Percentiles rank a stretch among this genome's conserved stretches.
These are phyloP conservation scores for Linanthus parryae DNA, from an alignment of 148 eudicot genomes.

Conservation along the genomic window DNA sequence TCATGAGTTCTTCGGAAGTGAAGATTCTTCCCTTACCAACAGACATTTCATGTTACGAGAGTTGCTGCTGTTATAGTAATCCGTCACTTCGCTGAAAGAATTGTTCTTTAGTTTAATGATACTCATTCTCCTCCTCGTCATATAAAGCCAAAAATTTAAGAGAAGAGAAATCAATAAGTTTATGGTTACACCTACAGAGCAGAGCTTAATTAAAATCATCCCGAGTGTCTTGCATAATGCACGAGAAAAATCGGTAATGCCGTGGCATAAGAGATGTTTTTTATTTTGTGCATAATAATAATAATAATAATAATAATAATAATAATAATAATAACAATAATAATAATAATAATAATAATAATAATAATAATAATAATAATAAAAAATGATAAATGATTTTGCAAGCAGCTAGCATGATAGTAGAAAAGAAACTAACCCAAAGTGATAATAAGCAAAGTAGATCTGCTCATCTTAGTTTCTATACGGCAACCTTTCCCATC, in stretches of 20 bases:
- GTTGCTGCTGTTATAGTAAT: neutral
- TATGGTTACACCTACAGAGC: conserved; percentile 7
- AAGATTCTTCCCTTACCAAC: conserved; percentile 13
- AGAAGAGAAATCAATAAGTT: neutral
- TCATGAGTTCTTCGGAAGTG: conserved; percentile 13
- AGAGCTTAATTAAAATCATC: too few species aligned
- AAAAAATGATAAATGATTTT: too few species aligned
- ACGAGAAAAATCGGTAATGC: neutral
- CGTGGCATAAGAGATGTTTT: too few species aligned
- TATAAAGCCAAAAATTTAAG: conserved; percentile 1
- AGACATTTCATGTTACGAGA: conserved; percentile 2
- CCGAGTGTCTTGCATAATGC: too few species aligned
- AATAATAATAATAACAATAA: too few species aligned
- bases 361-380: too few species aligned
- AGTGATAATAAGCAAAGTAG: neutral
- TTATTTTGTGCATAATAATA: too few species aligned
- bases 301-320: too few species aligned
- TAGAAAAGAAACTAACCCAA: too few species aligned
- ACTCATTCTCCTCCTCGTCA: conserved; percentile 3
- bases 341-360: too few species aligned
- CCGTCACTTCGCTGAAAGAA: conserved; percentile 10
- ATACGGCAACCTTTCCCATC: too few species aligned
- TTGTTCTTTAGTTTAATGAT: neutral
- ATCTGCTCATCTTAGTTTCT: neutral
- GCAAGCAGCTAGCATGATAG: too few species aligned